Base-by-base conservation (phyloP, 1,284 basidiomycete genomes). In the Irpex sp. region DNA sequence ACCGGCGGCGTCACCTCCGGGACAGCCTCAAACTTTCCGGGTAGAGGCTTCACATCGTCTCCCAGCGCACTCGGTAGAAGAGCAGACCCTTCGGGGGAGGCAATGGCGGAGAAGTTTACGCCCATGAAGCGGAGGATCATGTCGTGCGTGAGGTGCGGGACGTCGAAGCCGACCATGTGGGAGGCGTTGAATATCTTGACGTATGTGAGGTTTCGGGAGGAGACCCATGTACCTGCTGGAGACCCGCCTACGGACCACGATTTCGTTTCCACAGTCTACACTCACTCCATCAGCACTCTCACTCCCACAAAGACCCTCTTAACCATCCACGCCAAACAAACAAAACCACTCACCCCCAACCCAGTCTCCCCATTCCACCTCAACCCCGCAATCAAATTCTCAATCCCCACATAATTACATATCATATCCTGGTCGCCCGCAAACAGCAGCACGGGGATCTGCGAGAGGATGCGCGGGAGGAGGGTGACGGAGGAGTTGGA, bases 61-160 rank as follows among this genome's bases (percentile, higher is more conserved):
- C 93, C 96, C 19, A 97, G 81, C 38, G 84, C 85, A 65, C 91
- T 94, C 5, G 92, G 90, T 62, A 93, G 85, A 71, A 80, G 76
- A 47, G 90, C 85, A 40, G 93, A 85, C 66, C 91, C 82, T 64
- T 91, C 94, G 11, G 54, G 54, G 1, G 21, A 31, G 2, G 89
- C 81, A 54, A 97, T 84, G 3, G 86, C 83, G 36, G 89, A 85
- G 70, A 96, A 92, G 78, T 98, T 91, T 62, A 96, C 87, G 56
- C 85, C 88, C 88, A 97, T 93, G 79, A 98, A 98, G 13, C 96
- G 92, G 57, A 96, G 86, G 71, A 99, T 97, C 97, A 99, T 98
- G 76, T 99, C 97, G 76, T 98, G 96, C 3, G 94, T 83, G 37
- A 91, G 87, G 62, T 94, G 83, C 0, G 96, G 97, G 9, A 92